Evolutionary conservation across 2,329 filamentous ascomycete genomes (phyloP), one percentile per base, ranked within the genome.

Genomic region (Aureobasidium vineae): DNA sequence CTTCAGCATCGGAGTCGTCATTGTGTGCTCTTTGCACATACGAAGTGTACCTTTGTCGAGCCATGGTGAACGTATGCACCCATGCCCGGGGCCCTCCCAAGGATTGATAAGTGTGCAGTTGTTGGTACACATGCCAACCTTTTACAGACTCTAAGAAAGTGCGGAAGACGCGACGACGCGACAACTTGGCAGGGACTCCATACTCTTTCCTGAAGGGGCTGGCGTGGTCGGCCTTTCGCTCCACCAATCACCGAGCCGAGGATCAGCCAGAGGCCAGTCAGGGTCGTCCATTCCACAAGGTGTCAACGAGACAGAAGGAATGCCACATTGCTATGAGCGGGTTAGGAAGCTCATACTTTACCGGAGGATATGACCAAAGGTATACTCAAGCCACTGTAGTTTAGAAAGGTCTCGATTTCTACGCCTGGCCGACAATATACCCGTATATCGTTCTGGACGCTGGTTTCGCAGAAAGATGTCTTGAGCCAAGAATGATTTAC

Each of bases 121-220:
- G 43, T 41, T 40, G 15, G 21, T 15, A 36, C 43, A 21, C 31
- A 31, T 50, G 21, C 40, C 31, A 19, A 28, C 28, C 21, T 5
- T 19, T 50, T 38, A 13, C 28, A 26, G 41, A 38, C 41, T 49
- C 41, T 8, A 33, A 21, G 16, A 26, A n/a, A 36, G 38, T 21
- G 11, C 15, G 59, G 59, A 63, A 41, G 59, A 63, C 59, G 59
- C 59, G 59, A 63, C 59, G 59, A 63, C 59, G 59, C 59, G 59
- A 16, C 45, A 26, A 52, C 53, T 56, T 56, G 53, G 53, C 53
- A 56, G 21, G 33, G 54, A 63, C 8, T 15, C 16, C 45, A 49
- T 63, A 63, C n/a, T 45, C 40, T 63, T 38, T 63, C 59, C 45
- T 7, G 11, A 63, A 43, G 13, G 16, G 31, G 59, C 59, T 52